phyloP scores from a whole-genome alignment of 495 filamentous ascomycete species.

The Penicillium alfredii region DNA sequence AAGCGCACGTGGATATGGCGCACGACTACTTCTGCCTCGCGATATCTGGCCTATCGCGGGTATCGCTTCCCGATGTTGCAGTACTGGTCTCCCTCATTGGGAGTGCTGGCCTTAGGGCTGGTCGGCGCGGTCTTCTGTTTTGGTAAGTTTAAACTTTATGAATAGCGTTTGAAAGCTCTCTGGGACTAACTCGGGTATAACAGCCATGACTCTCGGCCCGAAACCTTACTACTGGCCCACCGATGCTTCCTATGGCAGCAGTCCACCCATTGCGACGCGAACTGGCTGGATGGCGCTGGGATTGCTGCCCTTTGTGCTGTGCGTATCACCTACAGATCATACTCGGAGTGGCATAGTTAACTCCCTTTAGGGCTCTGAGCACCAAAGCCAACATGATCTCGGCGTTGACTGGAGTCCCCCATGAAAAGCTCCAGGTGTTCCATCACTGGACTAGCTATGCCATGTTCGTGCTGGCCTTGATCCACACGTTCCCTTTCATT shows the following conservation, averaged over 20 bases:
- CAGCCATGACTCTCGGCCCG: conserved; percentile 46
- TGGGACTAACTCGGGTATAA: neutral
- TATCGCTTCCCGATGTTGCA: conserved; percentile 12
- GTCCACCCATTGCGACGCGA: conserved; percentile 47
- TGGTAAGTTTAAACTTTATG: conserved; percentile 28
- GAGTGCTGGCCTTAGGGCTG: conserved; percentile 18
- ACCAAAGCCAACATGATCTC: conserved; percentile 41
- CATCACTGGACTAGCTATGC: conserved; percentile 41
- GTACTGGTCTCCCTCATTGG: conserved; percentile 23
- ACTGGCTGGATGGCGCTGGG: conserved; percentile 49
- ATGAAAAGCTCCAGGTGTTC: conserved; percentile 46
- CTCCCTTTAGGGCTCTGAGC: conserved; percentile 21
- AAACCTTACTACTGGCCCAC: conserved; percentile 56
- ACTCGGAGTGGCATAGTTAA: conserved; percentile 6
- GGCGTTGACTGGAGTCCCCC: conserved; percentile 43
- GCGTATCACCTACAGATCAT: conserved; percentile 15
- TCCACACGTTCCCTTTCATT: conserved; percentile 57
- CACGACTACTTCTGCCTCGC: conserved; percentile 15
- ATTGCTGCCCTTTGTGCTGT: conserved; percentile 47
- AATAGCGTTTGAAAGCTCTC: neutral
- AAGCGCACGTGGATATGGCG: conserved; percentile 22
- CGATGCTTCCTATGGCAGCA: conserved; percentile 40
- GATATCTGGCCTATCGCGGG: conserved; percentile 22
- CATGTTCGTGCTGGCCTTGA: conserved; percentile 43
- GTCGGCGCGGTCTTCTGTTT: conserved; percentile 21